Base-by-base conservation (phyloP, 169 alveolate species). In the Eimeria sp. region DNA sequence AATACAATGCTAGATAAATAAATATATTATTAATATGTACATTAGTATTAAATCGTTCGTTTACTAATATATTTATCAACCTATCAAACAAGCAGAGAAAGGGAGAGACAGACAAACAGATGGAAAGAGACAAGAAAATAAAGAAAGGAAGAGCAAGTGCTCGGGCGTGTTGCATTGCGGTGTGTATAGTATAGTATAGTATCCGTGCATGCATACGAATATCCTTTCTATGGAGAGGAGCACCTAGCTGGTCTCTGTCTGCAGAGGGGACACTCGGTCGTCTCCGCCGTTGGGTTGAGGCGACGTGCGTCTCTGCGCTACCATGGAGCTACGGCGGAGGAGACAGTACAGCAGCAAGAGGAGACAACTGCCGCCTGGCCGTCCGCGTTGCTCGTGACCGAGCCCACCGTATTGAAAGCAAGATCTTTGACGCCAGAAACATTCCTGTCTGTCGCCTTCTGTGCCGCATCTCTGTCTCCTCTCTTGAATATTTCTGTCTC, bases 231-330 rank as follows among this genome's bases (percentile, higher is more conserved):
- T 34, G 40, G 40, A 34, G 40, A 34, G 40, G 40, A 34, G 40
- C 40, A 34, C 40, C 40, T 34, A 20, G 72, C 25, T 16, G 72
- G 3, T 51, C 54, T 88, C 9, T 40, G 25, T 10, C 84, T 49
- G 95, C 89, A 72, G 95, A 45, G 16, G 88, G 63, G 13, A 70
- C 91, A 5, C 89, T n/a, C 51, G 87, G 27, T 49, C 91, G 96
- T 18, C 30, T 92, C 57, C 96, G 63, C 47, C 51, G 34, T 5
- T 92, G 96, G 96, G 96, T 92, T 5, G 96, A 92, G 58, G 57
- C 54, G 34, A 34, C 67, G 25, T 92, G 67, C 86, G 86, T 92
- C 58, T 51, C 83, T 30, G 84, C 95, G 18, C 27, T 72, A 22
- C 95, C 95, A 0, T 57, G 75, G 25, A 25, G 70, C 54, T 70